A percentile compares a stretch with the other conserved stretches of the same genome.
These are phyloP conservation scores for Mangifera indica DNA, from an alignment of 345 rosid genomes.

Conservation along the genomic window DNA sequence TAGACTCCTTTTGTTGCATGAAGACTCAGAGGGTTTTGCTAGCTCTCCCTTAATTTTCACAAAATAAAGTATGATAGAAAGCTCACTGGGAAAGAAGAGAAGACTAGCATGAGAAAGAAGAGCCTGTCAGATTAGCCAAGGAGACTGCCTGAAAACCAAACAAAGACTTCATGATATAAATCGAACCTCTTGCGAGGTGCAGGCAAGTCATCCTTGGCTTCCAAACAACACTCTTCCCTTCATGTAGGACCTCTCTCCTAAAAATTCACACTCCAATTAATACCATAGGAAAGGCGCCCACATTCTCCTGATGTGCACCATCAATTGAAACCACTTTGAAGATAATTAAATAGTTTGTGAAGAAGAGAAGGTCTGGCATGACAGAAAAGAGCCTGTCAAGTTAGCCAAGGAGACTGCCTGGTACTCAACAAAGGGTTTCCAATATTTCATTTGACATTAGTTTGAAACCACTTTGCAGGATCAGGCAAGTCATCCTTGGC, in stretches of 20 bases:
- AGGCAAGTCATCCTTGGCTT: conserved; percentile 17
- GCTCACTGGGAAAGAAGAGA: not conserved
- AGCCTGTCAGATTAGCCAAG: conserved; percentile 1
- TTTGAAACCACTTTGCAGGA: not conserved
- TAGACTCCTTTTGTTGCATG: too few species aligned
- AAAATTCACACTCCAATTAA: not conserved
- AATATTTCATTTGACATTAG: too few species aligned
- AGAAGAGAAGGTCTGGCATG: conserved; percentile 5
- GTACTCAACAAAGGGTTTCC: not conserved
- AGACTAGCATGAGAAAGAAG: conserved; percentile 1
- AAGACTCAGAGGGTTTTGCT: too few species aligned
- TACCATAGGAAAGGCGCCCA: not conserved
- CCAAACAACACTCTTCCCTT: conserved; percentile 25
- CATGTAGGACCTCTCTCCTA: too few species aligned
- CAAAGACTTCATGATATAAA: not conserved
- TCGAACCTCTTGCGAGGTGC: not conserved
- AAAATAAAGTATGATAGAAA: too few species aligned
- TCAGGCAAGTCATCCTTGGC: conserved; percentile 16
- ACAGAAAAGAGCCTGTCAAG: not conserved
- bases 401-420: conserved; percentile 7
- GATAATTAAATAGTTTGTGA: not conserved
- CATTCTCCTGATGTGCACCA: not conserved
- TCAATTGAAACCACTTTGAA: not conserved
- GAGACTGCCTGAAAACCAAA: conserved; percentile 6
- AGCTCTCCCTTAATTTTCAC: too few species aligned